phyloP scores from a whole-genome alignment of 495 filamentous ascomycete species.

The Bacidia rubella region DNA sequence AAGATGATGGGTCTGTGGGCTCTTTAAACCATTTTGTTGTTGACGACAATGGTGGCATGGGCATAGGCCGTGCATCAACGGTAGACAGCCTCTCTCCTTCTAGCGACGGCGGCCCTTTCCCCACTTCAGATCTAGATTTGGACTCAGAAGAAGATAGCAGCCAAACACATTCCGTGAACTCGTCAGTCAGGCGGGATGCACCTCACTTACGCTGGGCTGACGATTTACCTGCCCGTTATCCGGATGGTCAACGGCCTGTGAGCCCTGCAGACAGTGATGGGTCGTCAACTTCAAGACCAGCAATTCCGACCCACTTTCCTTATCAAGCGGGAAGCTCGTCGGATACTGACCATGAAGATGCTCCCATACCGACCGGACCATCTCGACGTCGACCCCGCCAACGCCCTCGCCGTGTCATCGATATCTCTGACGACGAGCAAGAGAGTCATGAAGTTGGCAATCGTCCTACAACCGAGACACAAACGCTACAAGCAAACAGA shows the following conservation, averaged over 20 bases:
- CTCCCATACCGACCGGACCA: background rate
- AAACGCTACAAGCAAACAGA: background rate
- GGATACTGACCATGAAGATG: background rate
- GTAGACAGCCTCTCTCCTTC: slow-evolving; percentile 40
- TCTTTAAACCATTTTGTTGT: slow-evolving; percentile 32
- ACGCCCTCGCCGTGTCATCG: background rate
- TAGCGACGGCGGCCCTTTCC: slow-evolving; percentile 25
- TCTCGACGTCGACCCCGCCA: background rate
- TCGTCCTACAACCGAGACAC: background rate
- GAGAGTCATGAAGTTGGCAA: background rate
- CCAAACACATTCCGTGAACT: background rate
- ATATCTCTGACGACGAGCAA: background rate
- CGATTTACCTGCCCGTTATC: background rate
- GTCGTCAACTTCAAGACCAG: background rate
- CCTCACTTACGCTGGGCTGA: background rate
- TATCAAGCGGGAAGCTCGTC: background rate
- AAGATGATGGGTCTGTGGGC: slow-evolving; percentile 24
- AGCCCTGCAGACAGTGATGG: background rate
- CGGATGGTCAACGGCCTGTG: background rate
- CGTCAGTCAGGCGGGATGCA: background rate
- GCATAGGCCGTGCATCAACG: too few species aligned
- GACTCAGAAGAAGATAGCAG: background rate
- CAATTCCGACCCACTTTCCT: background rate
- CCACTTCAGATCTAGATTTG: slow-evolving; percentile 3
- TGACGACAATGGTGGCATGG: slow-evolving; percentile 20